Conservation (phyloP, 768 basidiomycete genomes). For the Trametes maxima region DNA sequence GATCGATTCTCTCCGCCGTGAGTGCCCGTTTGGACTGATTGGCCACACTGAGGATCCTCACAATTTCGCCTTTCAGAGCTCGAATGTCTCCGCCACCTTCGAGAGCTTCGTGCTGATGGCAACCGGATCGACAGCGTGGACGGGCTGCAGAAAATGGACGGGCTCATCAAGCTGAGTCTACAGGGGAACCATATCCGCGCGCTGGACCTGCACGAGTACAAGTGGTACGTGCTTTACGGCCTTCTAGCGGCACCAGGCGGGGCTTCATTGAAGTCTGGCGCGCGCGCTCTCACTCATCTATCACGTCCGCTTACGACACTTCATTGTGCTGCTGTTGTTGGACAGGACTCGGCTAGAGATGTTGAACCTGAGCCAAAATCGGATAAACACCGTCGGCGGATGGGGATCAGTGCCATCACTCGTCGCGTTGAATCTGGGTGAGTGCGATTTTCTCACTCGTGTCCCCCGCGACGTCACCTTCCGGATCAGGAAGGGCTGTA, state of each 20-base stretch:
- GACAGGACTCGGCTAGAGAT: slow-evolving; percentile 64
- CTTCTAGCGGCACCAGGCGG: background rate
- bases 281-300: slow-evolving; percentile 15
- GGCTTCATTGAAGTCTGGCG: background rate
- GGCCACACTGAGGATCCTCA: background rate
- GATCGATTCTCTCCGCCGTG: slow-evolving; percentile 85
- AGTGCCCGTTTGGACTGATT: slow-evolving; percentile 37
- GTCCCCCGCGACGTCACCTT: slow-evolving; percentile 17
- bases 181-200: slow-evolving; percentile 69
- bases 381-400: slow-evolving; percentile 58
- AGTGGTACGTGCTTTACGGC: slow-evolving; percentile 59
- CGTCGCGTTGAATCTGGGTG: slow-evolving; percentile 82
- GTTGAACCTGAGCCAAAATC: slow-evolving; percentile 81
- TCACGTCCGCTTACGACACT: slow-evolving; percentile 20
- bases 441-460: slow-evolving; percentile 37
- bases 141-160: slow-evolving; percentile 78
- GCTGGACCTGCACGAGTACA: slow-evolving; percentile 60
- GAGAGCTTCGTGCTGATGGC: slow-evolving; percentile 88
- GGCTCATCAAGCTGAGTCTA: slow-evolving; percentile 81
- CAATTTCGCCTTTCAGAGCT: slow-evolving; percentile 57
- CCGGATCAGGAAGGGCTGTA: slow-evolving; percentile 6
- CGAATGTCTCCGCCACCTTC: slow-evolving; percentile 77
- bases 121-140: slow-evolving; percentile 76
- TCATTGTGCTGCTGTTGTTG: slow-evolving; percentile 14
- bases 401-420: slow-evolving; percentile 64